These are phyloP conservation scores for Telopea speciosissima DNA, from an alignment of 177 flowering plant genomes.

Conservation along the genomic window DNA sequence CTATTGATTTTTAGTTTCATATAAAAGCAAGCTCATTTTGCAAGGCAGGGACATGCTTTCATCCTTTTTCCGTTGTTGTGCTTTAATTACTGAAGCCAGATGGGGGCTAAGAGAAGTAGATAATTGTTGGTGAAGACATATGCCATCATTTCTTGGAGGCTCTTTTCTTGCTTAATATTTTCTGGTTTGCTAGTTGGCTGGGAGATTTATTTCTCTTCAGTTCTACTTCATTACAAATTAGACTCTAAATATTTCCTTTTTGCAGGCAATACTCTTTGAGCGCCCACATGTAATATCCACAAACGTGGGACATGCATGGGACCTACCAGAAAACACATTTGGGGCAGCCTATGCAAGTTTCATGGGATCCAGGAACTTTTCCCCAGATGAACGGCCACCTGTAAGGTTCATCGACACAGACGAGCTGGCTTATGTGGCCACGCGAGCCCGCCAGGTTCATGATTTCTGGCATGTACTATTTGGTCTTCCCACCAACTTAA, in stretches of 20 bases:
- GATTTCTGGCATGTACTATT: constrained; percentile 97
- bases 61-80: neutral
- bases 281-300: constrained; percentile 79
- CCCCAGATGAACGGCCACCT: constrained; percentile 91
- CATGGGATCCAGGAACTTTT: constrained; percentile 94
- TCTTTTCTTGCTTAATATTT: neutral
- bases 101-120: neutral
- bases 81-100: neutral
- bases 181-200: neutral
- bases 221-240: neutral
- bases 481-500: constrained; percentile 79
- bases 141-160: neutral
- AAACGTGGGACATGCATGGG: constrained; percentile 87
- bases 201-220: neutral
- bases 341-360: constrained; percentile 93
- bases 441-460: constrained; percentile 88
- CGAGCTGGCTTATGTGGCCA: constrained; percentile 82
- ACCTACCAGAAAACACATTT: constrained; percentile 76
- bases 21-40: neutral
- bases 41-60: neutral
- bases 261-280: constrained; percentile 67
- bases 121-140: neutral
- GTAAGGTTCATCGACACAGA: constrained; percentile 91
- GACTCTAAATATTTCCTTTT: neutral
- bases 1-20: neutral